phyloP scores from a whole-genome alignment of 2,329 filamentous ascomycete species.

The Ceratocystis papillata region DNA sequence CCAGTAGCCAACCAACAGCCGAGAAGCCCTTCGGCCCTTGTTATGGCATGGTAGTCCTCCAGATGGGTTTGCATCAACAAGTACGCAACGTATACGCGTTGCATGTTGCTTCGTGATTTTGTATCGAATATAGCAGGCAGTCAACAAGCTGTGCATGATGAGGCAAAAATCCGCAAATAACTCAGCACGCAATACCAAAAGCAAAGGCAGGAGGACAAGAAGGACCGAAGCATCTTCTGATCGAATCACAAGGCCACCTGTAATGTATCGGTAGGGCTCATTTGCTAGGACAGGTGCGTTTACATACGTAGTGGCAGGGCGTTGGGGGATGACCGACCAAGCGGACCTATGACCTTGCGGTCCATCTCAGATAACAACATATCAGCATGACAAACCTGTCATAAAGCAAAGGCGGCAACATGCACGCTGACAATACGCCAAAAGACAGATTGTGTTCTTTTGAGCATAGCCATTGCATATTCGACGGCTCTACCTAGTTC shows the following conservation, averaged over 20 bases:
- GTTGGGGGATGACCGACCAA: background rate
- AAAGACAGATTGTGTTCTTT: no score
- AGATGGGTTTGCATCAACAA: background rate
- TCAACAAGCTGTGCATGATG: constrained; percentile 2
- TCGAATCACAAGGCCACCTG: background rate
- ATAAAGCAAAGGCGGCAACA: no score
- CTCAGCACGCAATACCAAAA: background rate
- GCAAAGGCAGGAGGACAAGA: background rate
- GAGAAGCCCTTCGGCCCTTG: background rate
- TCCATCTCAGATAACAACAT: background rate
- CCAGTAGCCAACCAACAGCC: constrained; percentile 3
- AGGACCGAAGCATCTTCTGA: background rate
- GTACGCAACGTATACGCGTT: background rate
- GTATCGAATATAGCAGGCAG: background rate
- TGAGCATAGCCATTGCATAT: no score
- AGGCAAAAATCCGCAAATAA: constrained; percentile 1
- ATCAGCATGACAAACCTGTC: no score
- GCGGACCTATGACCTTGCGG: background rate
- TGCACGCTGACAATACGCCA: no score
- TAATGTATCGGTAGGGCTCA: background rate
- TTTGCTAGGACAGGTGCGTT: background rate
- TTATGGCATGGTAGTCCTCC: background rate
- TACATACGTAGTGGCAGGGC: background rate
- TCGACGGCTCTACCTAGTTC: no score
- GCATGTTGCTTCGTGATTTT: background rate